Evolutionary conservation across 805 yeast species (phyloP), one percentile per base, ranked within the genome.

Genomic region (Lachancea sp.): DNA sequence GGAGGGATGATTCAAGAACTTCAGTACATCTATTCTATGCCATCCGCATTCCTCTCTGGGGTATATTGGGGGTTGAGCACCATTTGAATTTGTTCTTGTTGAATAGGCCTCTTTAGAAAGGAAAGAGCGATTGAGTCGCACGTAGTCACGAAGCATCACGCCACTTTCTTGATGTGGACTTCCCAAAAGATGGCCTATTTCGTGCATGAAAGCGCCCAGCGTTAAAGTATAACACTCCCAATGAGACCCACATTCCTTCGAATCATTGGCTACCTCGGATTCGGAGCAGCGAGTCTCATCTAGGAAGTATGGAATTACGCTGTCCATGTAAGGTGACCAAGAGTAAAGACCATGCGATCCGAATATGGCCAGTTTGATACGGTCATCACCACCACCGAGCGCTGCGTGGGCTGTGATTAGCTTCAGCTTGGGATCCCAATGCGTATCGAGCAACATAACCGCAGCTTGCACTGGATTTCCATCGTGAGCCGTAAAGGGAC

Each of bases 161-260:
- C 98, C 98, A 52, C 74, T 70, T 12, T 81, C 85, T 63, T 89
- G 93, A 65, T 91, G 98, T 0, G 98, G 97, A 51, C 91, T 85
- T 0, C 96, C 96, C 35, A 91, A 69, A 22, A 79, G 68, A 62
- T 91, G 98, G 1, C 99, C 98, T 42, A 91, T 82, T 60, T 91
- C 98, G 63, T 91, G 98, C 83, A 90, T 73, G 55, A 89, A 90
- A 0, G 98, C 97, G 37, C 99, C 98, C 55, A 86, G 60, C 1
- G 96, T 86, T 31, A 91, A 75, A 48, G 85, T 83, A 37, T 85
- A 66, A 56, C 95, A 85, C 64, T 91, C 97, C 96, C 96, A 93
- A 45, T 82, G 75, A 1, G 95, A 75, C 0, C 93, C 85, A 62
- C 95, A 84, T 59, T 90, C 84, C 55, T 79, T 77, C 52, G 82